Evolutionary conservation across 331 rosid genomes (phyloP), one percentile per base, ranked within the genome.

Genomic region (Rhamnella rubrinervis): DNA sequence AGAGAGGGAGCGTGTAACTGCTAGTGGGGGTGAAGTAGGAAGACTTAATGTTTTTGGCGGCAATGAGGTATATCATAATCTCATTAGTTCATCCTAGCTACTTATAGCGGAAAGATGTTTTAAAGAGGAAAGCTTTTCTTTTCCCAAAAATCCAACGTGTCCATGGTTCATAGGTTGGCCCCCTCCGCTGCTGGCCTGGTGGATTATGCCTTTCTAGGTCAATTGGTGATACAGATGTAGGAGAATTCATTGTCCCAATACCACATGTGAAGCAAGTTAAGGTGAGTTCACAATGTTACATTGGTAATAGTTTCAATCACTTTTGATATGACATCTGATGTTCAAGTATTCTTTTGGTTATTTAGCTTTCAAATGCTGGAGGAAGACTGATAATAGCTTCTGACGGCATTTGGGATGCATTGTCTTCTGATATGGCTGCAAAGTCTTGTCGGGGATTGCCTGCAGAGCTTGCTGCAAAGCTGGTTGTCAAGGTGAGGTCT

Each of bases 151-250:
- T 55, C 63, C 7, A 55, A 53, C 69, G 59, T 68, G 35, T 71
- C 23, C 35, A 0, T 68, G 63, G 47, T 75, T 78, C 64, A 19
- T 71, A 95, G 97, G 97, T 95, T 20, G 99, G 99, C 35, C 99
- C 99, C 68, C 93, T 95, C 53, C 99, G 99, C 75, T 95, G 99
- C 87, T 95, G 99, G 99, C 99, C 99, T 57, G 99, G 99, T 78
- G 99, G 99, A 57, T 81, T 95, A 80, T 95, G 99, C 84, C 93
- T 95, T 70, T 95, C 99, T 78, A 78, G 99, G 74, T 95, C 99
- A 66, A 95, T 95, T 55, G 99, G 99, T 51, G 99, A 95, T 78
- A 95, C 97, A 0, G 99, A 95, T 61, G 99, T 95, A 18, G 99
- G 99, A 70, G 99, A 95, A 80, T 95, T 49, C 73, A 95, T 95